Evolutionary conservation across 1,284 basidiomycete genomes (phyloP), one percentile per base, ranked within the genome.

Genomic region (Anthracocystis setariae): DNA sequence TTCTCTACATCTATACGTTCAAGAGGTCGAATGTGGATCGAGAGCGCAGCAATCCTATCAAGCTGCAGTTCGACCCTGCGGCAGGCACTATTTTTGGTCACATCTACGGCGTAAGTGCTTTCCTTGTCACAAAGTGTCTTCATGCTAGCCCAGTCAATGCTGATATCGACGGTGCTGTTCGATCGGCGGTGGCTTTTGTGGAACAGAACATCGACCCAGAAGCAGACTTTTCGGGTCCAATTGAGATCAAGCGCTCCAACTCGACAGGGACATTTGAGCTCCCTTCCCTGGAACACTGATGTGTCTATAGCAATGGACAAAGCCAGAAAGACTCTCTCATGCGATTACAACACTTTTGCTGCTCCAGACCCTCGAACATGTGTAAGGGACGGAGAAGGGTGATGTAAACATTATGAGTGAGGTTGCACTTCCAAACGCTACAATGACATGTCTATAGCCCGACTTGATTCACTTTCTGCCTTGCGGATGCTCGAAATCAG

Each of bases 31-130:
- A 27, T 8, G 62, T 75, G 17, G 66, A 75, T 32, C 43, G 66
- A 10, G 44, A 59, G 40, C 61, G 66, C 13, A 25, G 23, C 13
- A 50, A 20, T 2, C 61, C 65, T 12, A 69, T 74, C 58, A 63
- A 61, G 54, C 58, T 75, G 21, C 71, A 73, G 21, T 76, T 76
- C 35, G 73, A 74, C n/a, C 70, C 68, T 25, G 72, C 73, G 3
- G 38, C 45, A 17, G 73, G 65, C 18, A 75, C 68, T 8, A 23
- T 69, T n/a, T 74, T 74, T 25, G 69, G 66, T 13, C 72, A 77
- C 50, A 73, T 77, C 39, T 76, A 77, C 51, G 74, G 69, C 32
- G 68, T 74, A 44, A 68, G 71, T 62, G 7, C 10, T 32, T 8
- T 29, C 15, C 38, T 21, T 21, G 15, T 35, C 12, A 18, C 20